Evolutionary conservation across 768 basidiomycete species (phyloP).

Genomic region (Rhizopogon roseolus): DNA sequence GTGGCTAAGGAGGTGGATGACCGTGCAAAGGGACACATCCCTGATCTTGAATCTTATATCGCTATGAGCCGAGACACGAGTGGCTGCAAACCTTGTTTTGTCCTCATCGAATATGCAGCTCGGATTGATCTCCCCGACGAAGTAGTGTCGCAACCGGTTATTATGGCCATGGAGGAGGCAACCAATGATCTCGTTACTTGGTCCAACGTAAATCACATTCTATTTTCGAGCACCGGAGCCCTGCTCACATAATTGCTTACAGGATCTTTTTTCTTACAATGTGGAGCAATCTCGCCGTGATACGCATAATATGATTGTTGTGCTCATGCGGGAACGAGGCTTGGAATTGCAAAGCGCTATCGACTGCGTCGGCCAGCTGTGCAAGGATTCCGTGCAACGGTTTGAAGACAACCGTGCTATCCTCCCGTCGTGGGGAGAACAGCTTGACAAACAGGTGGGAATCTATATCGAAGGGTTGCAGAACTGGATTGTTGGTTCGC

Average conservation of each 20-base stretch:
- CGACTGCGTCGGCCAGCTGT: constrained; percentile 60
- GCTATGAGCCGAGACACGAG: constrained; percentile 48
- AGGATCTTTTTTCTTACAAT: constrained; percentile 78
- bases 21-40: constrained; percentile 29
- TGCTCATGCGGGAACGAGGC: constrained; percentile 59
- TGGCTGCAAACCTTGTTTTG: constrained; percentile 35
- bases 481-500: constrained; percentile 67
- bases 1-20: constrained; percentile 41
- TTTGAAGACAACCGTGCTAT: constrained; percentile 42
- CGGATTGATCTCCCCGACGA: constrained; percentile 3
- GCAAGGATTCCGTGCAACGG: constrained; percentile 47
- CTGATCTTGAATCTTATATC: constrained; percentile 52
- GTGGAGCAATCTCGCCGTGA: constrained; percentile 60
- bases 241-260: not conserved
- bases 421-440: constrained; percentile 59
- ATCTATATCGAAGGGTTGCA: constrained; percentile 60
- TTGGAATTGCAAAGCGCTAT: constrained; percentile 58
- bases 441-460: constrained; percentile 53
- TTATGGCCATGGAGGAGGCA: constrained; percentile 40
- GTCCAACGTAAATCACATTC: constrained; percentile 32
- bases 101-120: not conserved
- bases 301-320: constrained; percentile 67
- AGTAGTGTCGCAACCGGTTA: constrained; percentile 40
- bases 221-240: not conserved
- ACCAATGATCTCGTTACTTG: constrained; percentile 51